Evolutionary conservation across 2,329 filamentous ascomycete species (phyloP).

Genomic region (Phyllosticta citrichinensis): DNA sequence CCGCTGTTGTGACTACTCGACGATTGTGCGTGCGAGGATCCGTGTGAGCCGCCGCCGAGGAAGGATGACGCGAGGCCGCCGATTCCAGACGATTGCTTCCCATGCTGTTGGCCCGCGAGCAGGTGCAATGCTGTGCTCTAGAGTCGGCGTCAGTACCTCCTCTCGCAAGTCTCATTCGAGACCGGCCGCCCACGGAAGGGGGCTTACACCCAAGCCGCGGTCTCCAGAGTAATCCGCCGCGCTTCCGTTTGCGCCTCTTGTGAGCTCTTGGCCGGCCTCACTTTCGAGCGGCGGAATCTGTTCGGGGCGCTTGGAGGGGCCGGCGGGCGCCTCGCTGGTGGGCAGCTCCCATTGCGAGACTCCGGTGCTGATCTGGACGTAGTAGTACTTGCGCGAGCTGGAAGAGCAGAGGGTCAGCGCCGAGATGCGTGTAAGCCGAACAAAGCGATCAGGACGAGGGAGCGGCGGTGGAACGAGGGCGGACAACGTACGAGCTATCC

Average conservation of each 20-base stretch:
- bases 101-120: conserved; percentile 3
- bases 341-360: conserved; percentile 66
- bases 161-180: not conserved
- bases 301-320: conserved; percentile 4
- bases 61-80: conserved; percentile 10
- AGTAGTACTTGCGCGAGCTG: conserved; percentile 32
- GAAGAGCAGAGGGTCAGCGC: conserved; percentile 16
- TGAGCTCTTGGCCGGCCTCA: conserved; percentile 1
- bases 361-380: conserved; percentile 62
- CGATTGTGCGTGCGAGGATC: conserved; percentile 1
- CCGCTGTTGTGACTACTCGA: conserved; percentile 8
- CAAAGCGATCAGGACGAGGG: conserved; percentile 10
- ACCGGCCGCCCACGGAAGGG: not conserved
- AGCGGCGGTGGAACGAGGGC: not conserved
- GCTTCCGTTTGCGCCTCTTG: conserved; percentile 1
- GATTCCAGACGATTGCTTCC: conserved; percentile 9
- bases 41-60: conserved; percentile 12
- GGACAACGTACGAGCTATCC: conserved; percentile 25
- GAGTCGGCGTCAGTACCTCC: not conserved
- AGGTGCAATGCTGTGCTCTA: conserved; percentile 10
- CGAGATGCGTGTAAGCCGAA: conserved; percentile 19
- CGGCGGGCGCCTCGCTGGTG: conserved; percentile 28
- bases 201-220: conserved; percentile 11
- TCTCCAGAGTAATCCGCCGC: conserved; percentile 9
- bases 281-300: conserved; percentile 4